Evolutionary conservation across 2,329 filamentous ascomycete species (phyloP).

Genomic region (Rachicladosporium sp.): DNA sequence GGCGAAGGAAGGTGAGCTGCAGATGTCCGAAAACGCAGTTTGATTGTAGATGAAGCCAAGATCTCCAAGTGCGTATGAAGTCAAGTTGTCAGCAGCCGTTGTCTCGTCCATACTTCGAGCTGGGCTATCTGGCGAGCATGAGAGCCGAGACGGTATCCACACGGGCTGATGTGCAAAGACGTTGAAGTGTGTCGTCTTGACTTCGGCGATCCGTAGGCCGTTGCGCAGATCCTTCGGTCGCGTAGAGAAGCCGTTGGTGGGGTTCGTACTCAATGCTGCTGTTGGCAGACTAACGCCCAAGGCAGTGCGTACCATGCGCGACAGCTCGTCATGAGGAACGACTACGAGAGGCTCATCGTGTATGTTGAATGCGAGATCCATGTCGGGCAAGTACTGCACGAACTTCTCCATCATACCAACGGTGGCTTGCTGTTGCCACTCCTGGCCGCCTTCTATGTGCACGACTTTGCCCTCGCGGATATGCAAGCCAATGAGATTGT

Average conservation of each 20-base stretch:
- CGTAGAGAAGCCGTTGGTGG: conserved; percentile 57
- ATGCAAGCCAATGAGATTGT: conserved; percentile 64
- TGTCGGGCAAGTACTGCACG: conserved; percentile 70
- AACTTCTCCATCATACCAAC: conserved; percentile 73
- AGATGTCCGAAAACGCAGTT: conserved; percentile 83
- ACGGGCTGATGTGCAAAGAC: conserved; percentile 77
- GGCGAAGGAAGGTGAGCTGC: conserved; percentile 69
- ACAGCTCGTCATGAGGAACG: conserved; percentile 69
- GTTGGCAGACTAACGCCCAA: conserved; percentile 53
- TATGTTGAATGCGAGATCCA: conserved; percentile 92
- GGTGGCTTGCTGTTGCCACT: conserved; percentile 78
- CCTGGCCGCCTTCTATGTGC: conserved; percentile 57
- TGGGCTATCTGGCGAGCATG: conserved; percentile 69
- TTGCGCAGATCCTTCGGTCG: conserved; percentile 57
- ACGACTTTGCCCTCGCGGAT: conserved; percentile 64
- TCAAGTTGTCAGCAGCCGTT: conserved; percentile 48
- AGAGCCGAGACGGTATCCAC: conserved; percentile 79
- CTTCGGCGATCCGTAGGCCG: conserved; percentile 61
- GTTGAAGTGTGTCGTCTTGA: conserved; percentile 75
- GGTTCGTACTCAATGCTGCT: conserved; percentile 28
- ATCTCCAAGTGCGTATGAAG: conserved; percentile 55
- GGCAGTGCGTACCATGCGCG: conserved; percentile 56
- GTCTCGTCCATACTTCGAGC: conserved; percentile 56
- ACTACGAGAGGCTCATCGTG: conserved; percentile 90
- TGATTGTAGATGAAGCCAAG: conserved; percentile 80